phyloP scores from a whole-genome alignment of 2,329 filamentous ascomycete genomes.

The Hypocrella siamensis region DNA sequence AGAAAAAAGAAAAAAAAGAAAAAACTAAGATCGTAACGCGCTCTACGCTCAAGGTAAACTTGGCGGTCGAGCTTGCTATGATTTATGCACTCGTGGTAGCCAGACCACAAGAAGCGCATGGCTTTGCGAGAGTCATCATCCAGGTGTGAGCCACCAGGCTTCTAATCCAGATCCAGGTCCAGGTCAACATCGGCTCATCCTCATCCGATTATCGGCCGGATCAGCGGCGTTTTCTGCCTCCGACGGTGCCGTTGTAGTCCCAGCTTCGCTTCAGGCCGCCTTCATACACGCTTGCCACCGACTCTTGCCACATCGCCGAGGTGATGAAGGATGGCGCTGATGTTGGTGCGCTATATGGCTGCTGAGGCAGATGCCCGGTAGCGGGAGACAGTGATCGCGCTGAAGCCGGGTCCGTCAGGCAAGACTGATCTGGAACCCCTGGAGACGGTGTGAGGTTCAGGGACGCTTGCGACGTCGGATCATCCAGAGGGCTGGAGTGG shows the following conservation, averaged over 20 bases:
- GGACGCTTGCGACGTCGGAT: constrained; percentile 24
- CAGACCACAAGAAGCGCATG: too few relatives aligned
- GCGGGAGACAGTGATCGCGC: constrained; percentile 26
- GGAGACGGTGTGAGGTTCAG: constrained; percentile 24
- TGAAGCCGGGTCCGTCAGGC: constrained; percentile 34
- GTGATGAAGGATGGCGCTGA: constrained; percentile 46
- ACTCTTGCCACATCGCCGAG: constrained; percentile 60
- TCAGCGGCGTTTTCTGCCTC: constrained; percentile 16
- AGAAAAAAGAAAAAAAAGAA: not conserved
- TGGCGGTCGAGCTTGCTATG: not conserved
- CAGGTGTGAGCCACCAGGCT: too few relatives aligned
- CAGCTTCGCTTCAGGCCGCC: constrained; percentile 46
- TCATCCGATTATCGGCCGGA: not conserved
- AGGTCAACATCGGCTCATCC: not conserved
- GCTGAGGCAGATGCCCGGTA: constrained; percentile 30
- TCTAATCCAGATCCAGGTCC: too few relatives aligned
- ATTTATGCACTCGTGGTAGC: too few relatives aligned
- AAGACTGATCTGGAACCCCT: constrained; percentile 37
- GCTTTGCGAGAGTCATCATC: too few relatives aligned
- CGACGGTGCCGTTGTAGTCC: constrained; percentile 32
- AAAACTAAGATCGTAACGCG: not conserved
- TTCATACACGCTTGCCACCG: constrained; percentile 53
- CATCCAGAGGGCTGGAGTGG: constrained; percentile 12
- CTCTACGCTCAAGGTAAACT: not conserved
- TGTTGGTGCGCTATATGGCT: constrained; percentile 35